Percentiles rank a stretch among this genome's conserved stretches.
Conservation (phyloP, 257 asterid species). For the Parsonsia alboflavescens region DNA sequence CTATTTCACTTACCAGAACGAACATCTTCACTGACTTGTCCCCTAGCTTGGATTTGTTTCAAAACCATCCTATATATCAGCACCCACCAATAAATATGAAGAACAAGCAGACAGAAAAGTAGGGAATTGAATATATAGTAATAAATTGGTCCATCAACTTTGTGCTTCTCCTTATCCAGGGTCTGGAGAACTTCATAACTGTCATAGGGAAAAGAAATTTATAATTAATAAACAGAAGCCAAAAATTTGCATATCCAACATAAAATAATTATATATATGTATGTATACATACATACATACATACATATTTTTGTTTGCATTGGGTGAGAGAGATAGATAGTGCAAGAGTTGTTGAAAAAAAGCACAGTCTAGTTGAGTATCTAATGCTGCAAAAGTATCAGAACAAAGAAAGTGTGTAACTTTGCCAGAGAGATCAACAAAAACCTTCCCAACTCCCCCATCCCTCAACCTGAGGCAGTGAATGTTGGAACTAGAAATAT, state of each 20-base stretch:
- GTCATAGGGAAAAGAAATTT: conserved; percentile 15
- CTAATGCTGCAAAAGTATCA: background rate
- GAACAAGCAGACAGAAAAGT: conserved; percentile 79
- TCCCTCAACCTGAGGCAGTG: background rate
- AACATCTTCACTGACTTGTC: conserved; percentile 81
- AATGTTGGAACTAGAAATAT: background rate
- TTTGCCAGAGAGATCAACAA: background rate
- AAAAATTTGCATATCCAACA: background rate
- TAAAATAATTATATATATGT: background rate
- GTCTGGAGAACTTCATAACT: conserved; percentile 57
- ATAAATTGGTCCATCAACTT: conserved; percentile 56
- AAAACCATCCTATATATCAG: conserved; percentile 86
- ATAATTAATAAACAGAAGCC: conserved; percentile 1
- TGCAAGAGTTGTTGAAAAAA: background rate
- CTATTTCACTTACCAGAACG: conserved; percentile 71
- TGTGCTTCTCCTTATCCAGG: conserved; percentile 56
- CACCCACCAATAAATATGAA: conserved; percentile 87
- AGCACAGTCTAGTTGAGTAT: background rate
- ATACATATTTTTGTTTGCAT: no score
- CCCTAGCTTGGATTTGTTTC: conserved; percentile 72
- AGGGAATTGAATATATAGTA: conserved; percentile 83
- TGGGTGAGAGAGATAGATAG: background rate
- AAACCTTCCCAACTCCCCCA: background rate
- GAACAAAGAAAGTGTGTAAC: background rate
- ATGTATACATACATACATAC: no score